phyloP scores from a whole-genome alignment of 139 green algal genomes.

The Volvox reticuliferus region DNA sequence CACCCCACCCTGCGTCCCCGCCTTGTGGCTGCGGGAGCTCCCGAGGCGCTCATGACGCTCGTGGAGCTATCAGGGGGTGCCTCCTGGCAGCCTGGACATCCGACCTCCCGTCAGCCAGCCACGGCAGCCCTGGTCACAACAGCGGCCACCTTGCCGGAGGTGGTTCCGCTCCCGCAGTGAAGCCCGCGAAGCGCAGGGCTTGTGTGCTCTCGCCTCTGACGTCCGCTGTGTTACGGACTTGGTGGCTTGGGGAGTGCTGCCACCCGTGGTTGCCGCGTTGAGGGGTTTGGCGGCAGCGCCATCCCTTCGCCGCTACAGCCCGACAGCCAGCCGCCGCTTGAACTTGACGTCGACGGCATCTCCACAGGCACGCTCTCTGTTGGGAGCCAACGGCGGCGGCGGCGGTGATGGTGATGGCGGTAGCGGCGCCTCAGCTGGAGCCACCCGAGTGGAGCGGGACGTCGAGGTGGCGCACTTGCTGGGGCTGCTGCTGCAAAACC shows the following conservation, averaged over 20 bases:
- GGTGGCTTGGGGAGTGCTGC: background rate
- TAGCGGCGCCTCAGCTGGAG: background rate
- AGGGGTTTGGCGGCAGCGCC: background rate
- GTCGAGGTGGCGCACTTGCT: conserved; percentile 27
- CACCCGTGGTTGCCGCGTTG: background rate
- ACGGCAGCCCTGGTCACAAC: background rate
- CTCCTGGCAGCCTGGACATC: background rate
- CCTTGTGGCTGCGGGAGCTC: background rate
- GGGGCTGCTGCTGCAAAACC: conserved; percentile 31
- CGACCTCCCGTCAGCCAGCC: background rate
- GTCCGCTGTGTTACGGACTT: background rate
- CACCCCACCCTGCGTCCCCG: conserved; percentile 26
- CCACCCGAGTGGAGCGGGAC: background rate
- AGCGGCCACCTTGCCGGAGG: background rate
- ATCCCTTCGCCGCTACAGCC: background rate
- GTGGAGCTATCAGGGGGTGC: background rate
- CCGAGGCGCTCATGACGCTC: background rate
- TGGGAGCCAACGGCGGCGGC: background rate
- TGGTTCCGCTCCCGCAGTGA: background rate
- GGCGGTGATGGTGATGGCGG: background rate
- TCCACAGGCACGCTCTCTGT: background rate
- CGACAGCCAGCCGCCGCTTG: background rate
- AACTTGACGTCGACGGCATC: background rate
- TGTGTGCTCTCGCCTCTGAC: conserved; percentile 7
- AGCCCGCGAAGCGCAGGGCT: background rate